A percentile compares a stretch with the other conserved stretches of the same genome.
Evolutionary conservation across 192 early-diverging fungal genomes (phyloP).

Genomic region (Linnemannia exigua): DNA sequence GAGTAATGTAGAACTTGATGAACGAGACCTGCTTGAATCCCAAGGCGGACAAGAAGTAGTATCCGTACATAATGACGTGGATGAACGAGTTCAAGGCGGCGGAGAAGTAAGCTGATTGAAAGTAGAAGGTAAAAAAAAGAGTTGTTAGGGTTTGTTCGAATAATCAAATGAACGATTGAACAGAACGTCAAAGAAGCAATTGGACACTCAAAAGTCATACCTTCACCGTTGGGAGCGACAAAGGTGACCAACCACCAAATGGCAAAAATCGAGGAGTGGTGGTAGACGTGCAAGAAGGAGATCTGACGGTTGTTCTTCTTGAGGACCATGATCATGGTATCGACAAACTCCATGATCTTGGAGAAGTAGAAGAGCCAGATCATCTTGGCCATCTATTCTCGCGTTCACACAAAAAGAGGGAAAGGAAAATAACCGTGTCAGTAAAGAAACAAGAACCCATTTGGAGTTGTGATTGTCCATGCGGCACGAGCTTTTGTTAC

Average conservation of each 20-base stretch:
- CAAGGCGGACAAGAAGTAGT: conserved; percentile 69
- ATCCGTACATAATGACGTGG: conserved; percentile 79
- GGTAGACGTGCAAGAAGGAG: conserved; percentile 77
- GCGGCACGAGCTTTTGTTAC: neutral
- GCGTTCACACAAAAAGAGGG: neutral
- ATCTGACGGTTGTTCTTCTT: conserved; percentile 80
- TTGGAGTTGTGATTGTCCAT: neutral
- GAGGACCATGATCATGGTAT: conserved; percentile 77
- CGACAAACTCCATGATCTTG: conserved; percentile 74
- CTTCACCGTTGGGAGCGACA: conserved; percentile 72
- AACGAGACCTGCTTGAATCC: conserved; percentile 69
- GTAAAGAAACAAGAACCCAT: neutral
- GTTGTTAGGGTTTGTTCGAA: neutral
- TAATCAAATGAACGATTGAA: neutral
- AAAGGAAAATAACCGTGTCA: neutral
- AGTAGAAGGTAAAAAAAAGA: neutral
- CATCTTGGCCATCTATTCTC: conserved; percentile 72
- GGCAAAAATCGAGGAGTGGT: conserved; percentile 73
- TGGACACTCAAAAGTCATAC: conserved; percentile 27
- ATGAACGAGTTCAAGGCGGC: conserved; percentile 71
- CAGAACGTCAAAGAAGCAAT: neutral
- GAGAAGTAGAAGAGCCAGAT: conserved; percentile 77
- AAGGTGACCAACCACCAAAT: conserved; percentile 75
- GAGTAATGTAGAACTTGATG: conserved; percentile 74
- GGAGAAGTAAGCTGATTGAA: conserved; percentile 60